These are phyloP conservation scores for Candida pseudocylindracea DNA, from an alignment of 1,139 yeast species.

Conservation along the genomic window DNA sequence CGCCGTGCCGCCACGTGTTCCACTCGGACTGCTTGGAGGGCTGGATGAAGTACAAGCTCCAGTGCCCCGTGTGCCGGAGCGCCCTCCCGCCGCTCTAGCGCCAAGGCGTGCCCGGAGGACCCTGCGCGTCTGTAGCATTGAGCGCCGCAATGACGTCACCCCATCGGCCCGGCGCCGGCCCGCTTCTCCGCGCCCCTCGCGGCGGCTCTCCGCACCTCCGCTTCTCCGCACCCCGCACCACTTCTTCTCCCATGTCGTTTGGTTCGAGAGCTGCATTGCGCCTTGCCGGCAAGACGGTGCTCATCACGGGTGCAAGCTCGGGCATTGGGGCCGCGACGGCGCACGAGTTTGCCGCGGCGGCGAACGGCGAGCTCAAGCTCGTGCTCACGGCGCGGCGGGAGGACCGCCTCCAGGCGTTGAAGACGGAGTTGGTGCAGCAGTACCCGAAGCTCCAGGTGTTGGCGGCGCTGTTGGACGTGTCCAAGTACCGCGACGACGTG, in stretches of 20 bases:
- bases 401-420: slow-evolving; percentile 2
- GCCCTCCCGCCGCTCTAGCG: slow-evolving; percentile 51
- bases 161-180: not conserved
- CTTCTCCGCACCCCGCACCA: not conserved
- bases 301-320: slow-evolving; percentile 5
- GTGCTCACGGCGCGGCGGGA: slow-evolving; percentile 4
- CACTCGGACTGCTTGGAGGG: slow-evolving; percentile 71
- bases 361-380: slow-evolving; percentile 4
- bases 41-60: slow-evolving; percentile 87
- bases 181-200: not conserved
- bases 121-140: no score
- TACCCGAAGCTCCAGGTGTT: slow-evolving; percentile 3
- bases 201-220: not conserved
- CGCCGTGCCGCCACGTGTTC: slow-evolving; percentile 83
- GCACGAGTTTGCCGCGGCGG: slow-evolving; percentile 4
- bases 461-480: slow-evolving; percentile 4
- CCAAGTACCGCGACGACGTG: slow-evolving; percentile 1
- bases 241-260: not conserved
- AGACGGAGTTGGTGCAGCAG: slow-evolving; percentile 2
- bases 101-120: no score
- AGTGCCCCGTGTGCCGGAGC: slow-evolving; percentile 84
- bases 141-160: not conserved
- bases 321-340: slow-evolving; percentile 5
- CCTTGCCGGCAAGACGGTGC: slow-evolving; percentile 4
- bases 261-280: slow-evolving; percentile 2